Evolutionary conservation across 805 yeast species (phyloP), one percentile per base, ranked within the genome.

Genomic region (Sugiyamaella qingdaonensis): DNA sequence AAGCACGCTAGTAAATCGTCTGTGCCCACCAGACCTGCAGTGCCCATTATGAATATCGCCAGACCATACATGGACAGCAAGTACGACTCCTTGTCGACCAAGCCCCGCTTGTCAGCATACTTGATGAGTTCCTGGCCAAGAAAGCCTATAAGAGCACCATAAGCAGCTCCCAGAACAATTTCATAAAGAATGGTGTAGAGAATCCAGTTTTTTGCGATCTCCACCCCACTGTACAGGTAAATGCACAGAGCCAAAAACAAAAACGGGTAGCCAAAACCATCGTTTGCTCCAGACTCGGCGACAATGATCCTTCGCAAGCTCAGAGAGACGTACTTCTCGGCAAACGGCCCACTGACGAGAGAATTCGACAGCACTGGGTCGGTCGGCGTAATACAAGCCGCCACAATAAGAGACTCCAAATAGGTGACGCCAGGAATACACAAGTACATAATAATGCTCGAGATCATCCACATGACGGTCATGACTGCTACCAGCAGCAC

Each of bases 321-420:
- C 10, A 82, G 82, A 2, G 85, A 81, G 33, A 85, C 86, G 36
- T 68, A 59, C 56, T 82, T 70, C 61, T 78, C 79, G 8, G 88
- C 87, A 64, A 85, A 85, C 58, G 79, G 79, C 50, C 89, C 89
- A 57, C 82, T 82, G 31, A 85, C 88, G 39, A 84, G 84, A 1
- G 88, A 86, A 41, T 85, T 85, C 2, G 86, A 83, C 62, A 84
- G 73, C 43, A 85, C 86, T 2, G 90, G 91, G 66, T 85, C 91
- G 0, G 91, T 85, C 7, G 90, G 89, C 0, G 91, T 85, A 49
- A 84, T 79, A 65, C 90, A 84, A 1, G 87, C 87, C 10, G 82
- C 76, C 1, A 85, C 81, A 49, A 84, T 70, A 32, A 85, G 74
- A 4, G 81, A 79, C 48, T 82, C 79, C 18, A 79, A 67, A 64